Evolutionary conservation across 2,329 filamentous ascomycete genomes (phyloP).

Genomic region (Colletotrichum sp.): DNA sequence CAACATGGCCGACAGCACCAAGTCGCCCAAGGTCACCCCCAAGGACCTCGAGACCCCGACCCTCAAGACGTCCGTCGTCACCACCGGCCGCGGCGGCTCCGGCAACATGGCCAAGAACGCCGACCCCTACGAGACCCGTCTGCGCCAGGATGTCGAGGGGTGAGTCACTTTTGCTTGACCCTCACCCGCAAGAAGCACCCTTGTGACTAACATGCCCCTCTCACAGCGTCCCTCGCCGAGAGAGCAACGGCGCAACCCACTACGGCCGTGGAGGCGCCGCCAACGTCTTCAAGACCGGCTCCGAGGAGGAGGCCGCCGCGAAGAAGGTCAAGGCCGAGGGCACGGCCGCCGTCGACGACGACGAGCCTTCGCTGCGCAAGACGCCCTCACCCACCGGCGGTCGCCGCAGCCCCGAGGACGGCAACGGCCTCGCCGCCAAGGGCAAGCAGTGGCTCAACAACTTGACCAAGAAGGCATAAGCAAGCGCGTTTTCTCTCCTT

Average conservation of each 20-base stretch:
- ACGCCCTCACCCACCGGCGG: constrained; percentile 6
- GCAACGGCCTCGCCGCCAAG: constrained; percentile 40
- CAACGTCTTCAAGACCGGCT: constrained; percentile 63
- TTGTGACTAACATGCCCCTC: constrained; percentile 14
- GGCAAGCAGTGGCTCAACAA: constrained; percentile 54
- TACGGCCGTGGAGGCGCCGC: constrained; percentile 77
- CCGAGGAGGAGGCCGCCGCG: constrained; percentile 40
- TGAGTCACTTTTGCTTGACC: constrained; percentile 37
- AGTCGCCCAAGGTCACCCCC: constrained; percentile 51
- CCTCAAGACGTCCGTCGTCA: constrained; percentile 83
- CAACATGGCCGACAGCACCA: constrained; percentile 66
- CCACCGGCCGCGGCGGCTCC: constrained; percentile 85
- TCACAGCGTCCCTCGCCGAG: constrained; percentile 56
- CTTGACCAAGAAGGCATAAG: constrained; percentile 52
- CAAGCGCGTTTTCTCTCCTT: too few species aligned
- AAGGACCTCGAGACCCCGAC: constrained; percentile 80
- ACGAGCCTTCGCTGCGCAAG: constrained; percentile 22
- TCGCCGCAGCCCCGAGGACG: constrained; percentile 19
- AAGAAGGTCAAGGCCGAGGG: constrained; percentile 27
- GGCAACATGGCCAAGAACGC: constrained; percentile 84
- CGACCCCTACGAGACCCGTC: constrained; percentile 74
- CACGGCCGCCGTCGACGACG: constrained; percentile 36
- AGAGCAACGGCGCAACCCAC: constrained; percentile 64
- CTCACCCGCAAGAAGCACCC: not conserved
- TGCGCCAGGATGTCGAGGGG: constrained; percentile 82